phyloP scores from a whole-genome alignment of 2,329 filamentous ascomycete species.

The Penicillium frequentans region DNA sequence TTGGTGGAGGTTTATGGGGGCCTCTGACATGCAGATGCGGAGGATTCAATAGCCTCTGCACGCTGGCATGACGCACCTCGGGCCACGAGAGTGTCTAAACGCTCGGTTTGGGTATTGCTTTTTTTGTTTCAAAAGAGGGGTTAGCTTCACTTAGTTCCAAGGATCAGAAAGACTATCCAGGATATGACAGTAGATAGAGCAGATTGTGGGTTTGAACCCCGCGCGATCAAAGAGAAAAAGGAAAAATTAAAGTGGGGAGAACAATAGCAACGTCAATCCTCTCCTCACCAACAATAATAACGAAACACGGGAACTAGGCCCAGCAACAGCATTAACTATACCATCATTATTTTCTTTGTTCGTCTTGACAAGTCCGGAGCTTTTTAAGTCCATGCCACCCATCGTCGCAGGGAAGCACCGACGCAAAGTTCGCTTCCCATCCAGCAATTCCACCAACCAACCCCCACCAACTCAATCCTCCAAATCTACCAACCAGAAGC shows the following conservation, averaged over 20 bases:
- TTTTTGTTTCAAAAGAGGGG: neutral
- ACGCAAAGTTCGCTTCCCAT: conserved; percentile 41
- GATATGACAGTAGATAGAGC: neutral
- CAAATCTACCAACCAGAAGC: conserved; percentile 17
- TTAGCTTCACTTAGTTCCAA: neutral
- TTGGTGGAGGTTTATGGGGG: conserved; percentile 4
- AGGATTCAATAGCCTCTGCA: conserved; percentile 18
- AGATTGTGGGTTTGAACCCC: neutral
- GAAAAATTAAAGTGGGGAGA: conserved; percentile 9
- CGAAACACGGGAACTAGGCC: neutral
- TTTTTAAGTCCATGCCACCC: conserved; percentile 29
- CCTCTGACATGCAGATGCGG: conserved; percentile 17
- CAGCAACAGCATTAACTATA: neutral
- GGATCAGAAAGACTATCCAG: neutral
- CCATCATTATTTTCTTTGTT: neutral
- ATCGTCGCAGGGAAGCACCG: conserved; percentile 36
- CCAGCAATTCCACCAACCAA: conserved; percentile 28
- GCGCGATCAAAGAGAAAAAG: neutral
- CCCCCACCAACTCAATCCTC: conserved; percentile 16
- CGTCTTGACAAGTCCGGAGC: neutral
- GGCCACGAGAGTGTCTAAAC: conserved; percentile 6
- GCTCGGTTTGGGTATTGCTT: neutral
- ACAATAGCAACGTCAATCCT: conserved; percentile 8
- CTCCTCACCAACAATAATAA: conserved; percentile 1
- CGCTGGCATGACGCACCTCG: conserved; percentile 14